Evolutionary conservation across 1,284 basidiomycete genomes (phyloP).

Genomic region (Cryptococcus sp.): DNA sequence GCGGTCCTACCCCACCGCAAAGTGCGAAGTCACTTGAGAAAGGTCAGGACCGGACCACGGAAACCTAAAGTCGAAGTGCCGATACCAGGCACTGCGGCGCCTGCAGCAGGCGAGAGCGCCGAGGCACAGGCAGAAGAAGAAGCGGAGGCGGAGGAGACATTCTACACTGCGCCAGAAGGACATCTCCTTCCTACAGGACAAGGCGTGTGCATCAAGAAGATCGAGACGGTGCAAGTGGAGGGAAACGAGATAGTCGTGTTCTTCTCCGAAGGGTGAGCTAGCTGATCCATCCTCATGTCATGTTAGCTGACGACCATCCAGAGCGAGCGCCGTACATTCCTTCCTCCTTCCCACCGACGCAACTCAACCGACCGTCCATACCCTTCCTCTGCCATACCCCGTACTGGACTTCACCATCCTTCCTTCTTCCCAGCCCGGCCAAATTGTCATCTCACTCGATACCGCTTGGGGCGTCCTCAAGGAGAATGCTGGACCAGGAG

Average conservation of each 20-base stretch:
- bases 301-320: constrained; percentile 13
- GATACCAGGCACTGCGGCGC: constrained; percentile 35
- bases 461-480: constrained; percentile 40
- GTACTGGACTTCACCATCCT: constrained; percentile 46
- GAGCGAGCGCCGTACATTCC: constrained; percentile 43
- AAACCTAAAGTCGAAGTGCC: constrained; percentile 47
- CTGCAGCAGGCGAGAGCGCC: not conserved
- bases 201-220: constrained; percentile 49
- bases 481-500: constrained; percentile 23
- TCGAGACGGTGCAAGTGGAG: constrained; percentile 31
- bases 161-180: constrained; percentile 42
- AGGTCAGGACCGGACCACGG: constrained; percentile 16
- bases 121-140: constrained; percentile 9
- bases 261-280: constrained; percentile 49
- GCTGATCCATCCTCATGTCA: not conserved
- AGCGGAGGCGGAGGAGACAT: constrained; percentile 28
- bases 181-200: constrained; percentile 45
- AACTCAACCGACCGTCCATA: constrained; percentile 22
- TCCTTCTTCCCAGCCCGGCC: constrained; percentile 12
- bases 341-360: constrained; percentile 33
- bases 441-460: constrained; percentile 47
- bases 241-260: constrained; percentile 42
- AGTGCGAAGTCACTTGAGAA: constrained; percentile 53
- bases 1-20: constrained; percentile 65
- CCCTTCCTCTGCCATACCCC: constrained; percentile 39